Conservation (phyloP, 495 filamentous ascomycete species). For the Baudoinia panamericana region DNA sequence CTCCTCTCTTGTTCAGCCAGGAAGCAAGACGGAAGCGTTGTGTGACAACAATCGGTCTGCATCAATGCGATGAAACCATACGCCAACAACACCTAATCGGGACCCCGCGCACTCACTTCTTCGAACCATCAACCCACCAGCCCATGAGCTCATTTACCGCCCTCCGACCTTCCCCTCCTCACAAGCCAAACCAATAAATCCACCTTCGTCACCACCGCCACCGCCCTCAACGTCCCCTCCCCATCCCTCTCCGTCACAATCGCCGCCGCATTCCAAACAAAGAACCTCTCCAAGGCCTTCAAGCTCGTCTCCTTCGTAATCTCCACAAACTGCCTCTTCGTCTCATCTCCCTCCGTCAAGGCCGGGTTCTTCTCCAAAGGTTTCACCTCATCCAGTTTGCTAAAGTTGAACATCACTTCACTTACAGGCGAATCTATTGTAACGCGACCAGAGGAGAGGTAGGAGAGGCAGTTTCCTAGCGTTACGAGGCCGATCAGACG, state of each 20-base stretch:
- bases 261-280: slow-evolving; percentile 95
- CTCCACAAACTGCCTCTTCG: slow-evolving; percentile 67
- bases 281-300: slow-evolving; percentile 71
- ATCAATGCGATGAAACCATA: too few relatives aligned
- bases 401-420: slow-evolving; percentile 95
- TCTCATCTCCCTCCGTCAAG: slow-evolving; percentile 19
- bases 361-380: slow-evolving; percentile 16
- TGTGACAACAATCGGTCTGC: too few relatives aligned
- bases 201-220: slow-evolving; percentile 92
- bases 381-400: slow-evolving; percentile 55
- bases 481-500: slow-evolving; percentile 81
- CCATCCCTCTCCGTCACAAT: slow-evolving; percentile 66
- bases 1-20: too few relatives aligned
- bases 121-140: too few relatives aligned
- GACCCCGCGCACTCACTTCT: too few relatives aligned
- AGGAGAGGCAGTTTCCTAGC: slow-evolving; percentile 83
- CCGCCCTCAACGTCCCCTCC: slow-evolving; percentile 51
- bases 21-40: too few relatives aligned
- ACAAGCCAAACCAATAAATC: slow-evolving; percentile 90
- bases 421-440: slow-evolving; percentile 55
- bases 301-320: slow-evolving; percentile 86
- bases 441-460: slow-evolving; percentile 69
- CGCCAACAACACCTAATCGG: too few relatives aligned
- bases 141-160: too few relatives aligned
- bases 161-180: slow-evolving; percentile 39